Conservation (phyloP, 164 flowering plant genomes). For the Echeveria elegans region DNA sequence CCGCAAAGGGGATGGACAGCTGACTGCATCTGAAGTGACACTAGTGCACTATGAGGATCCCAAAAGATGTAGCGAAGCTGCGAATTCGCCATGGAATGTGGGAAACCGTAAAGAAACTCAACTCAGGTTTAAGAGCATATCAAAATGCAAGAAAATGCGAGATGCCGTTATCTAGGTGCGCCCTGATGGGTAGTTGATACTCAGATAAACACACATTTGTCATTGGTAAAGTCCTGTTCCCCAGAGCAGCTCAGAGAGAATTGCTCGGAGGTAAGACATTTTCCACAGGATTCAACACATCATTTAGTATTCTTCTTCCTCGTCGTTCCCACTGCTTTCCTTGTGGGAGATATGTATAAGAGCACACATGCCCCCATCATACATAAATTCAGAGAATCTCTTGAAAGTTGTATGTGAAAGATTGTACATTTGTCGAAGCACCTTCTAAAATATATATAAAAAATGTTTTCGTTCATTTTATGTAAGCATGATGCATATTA, state of each 20-base stretch:
- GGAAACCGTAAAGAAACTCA: constrained; percentile 89
- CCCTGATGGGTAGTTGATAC: constrained; percentile 30
- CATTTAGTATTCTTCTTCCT: background rate
- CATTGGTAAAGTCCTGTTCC: constrained; percentile 56
- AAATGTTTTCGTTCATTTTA: too few species aligned
- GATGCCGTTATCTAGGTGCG: constrained; percentile 43
- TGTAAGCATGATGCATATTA: too few species aligned
- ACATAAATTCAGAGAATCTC: background rate
- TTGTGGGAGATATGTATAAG: constrained; percentile 1
- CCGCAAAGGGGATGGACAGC: constrained; percentile 38
- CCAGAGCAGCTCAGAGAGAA: constrained; percentile 70
- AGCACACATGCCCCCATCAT: background rate
- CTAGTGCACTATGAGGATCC: constrained; percentile 84
- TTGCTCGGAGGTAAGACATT: background rate
- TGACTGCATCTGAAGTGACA: constrained; percentile 80
- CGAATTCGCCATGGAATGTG: constrained; percentile 98
- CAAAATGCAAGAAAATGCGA: constrained; percentile 60
- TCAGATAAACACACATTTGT: constrained; percentile 25
- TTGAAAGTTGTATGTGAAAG: too few species aligned
- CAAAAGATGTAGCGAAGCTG: constrained; percentile 87
- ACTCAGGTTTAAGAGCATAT: constrained; percentile 82
- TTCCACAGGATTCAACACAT: background rate
- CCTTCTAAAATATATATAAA: too few species aligned
- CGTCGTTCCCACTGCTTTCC: background rate
- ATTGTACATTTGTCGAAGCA: too few species aligned